Evolutionary conservation across 2,329 filamentous ascomycete genomes (phyloP).

Genomic region (Colletotrichum tofieldiae): DNA sequence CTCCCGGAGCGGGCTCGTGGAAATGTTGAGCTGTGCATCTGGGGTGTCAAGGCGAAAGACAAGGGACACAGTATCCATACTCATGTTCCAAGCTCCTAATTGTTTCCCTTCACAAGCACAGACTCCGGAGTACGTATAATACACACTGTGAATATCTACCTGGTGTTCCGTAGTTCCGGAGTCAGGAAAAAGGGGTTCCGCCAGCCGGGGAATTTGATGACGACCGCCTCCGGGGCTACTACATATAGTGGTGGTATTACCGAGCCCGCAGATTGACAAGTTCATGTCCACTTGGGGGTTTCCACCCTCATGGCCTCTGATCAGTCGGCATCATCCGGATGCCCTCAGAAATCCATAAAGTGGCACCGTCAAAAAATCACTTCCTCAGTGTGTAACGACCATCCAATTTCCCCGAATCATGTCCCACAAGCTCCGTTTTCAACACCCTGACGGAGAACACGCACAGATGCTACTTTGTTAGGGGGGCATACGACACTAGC

Average conservation of each 20-base stretch:
- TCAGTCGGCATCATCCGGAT: constrained; percentile 41
- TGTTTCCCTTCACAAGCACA: not conserved
- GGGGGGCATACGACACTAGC: constrained; percentile 13
- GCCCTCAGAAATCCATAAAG: constrained; percentile 26
- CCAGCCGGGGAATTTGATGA: constrained; percentile 40
- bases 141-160: not conserved
- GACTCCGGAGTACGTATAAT: not conserved
- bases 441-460: constrained; percentile 12
- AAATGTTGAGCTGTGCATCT: not conserved
- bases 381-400: constrained; percentile 29
- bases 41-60: not conserved
- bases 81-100: not conserved
- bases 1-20: constrained; percentile 7
- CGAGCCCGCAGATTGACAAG: constrained; percentile 34
- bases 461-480: constrained; percentile 35
- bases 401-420: constrained; percentile 43
- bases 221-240: constrained; percentile 36
- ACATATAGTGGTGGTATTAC: constrained; percentile 29
- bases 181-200: constrained; percentile 11
- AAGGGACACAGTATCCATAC: not conserved
- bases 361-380: constrained; percentile 26
- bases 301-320: constrained; percentile 21
- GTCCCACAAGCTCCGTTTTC: constrained; percentile 37
- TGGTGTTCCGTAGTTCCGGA: not conserved
- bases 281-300: constrained; percentile 16